Base-by-base conservation (phyloP, 2,329 filamentous ascomycete genomes). In the Xylaria sp. region DNA sequence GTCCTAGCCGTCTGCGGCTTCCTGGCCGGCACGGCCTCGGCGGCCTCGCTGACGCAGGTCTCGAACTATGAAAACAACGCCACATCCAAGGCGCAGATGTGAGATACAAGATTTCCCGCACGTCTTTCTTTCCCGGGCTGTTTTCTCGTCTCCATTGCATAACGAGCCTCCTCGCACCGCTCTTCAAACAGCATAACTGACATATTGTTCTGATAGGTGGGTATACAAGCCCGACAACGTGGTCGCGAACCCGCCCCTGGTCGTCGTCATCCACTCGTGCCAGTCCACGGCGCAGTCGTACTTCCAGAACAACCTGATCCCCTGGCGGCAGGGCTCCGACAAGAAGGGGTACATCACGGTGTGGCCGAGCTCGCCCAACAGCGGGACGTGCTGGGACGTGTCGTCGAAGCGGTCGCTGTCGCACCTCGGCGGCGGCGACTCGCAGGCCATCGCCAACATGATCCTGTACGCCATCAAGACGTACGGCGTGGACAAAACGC, bases 341-440 rank as follows among this genome's bases (percentile, higher is more conserved):
- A 64, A 63, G 43, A 76, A 75, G 62, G 75, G 75, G 0, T 77
- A 75, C 65, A 73, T 77, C 59, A 78, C 81, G 49, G 81, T 86
- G 59, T 86, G 83, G 74, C 83, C 83, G 2, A 76, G 74, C 57
- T 80, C 79, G 8, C 81, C 83, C 0, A 78, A 83, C 64, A 71
- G 69, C n/a, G 82, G 74, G 10, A 74, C 72, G 17, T 87, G 84
- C 73, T 87, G 84, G 84, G 85, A 87, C 64, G 84, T 86, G 4
- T 80, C 80, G 6, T 82, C 79, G n/a, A 74, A 75, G 35, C 51
- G 58, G 8, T 79, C 80, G 0, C 67, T 77, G 33, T 68, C 66
- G 6, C 72, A 74, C 60, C 59, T 71, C 3, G 76, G 75, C 51
- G 74, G 75, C 1, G 75, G 74, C 21, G 76, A 78, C 63, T 70